phyloP scores from a whole-genome alignment of 257 asterid species.

The Penstemon eatonii region DNA sequence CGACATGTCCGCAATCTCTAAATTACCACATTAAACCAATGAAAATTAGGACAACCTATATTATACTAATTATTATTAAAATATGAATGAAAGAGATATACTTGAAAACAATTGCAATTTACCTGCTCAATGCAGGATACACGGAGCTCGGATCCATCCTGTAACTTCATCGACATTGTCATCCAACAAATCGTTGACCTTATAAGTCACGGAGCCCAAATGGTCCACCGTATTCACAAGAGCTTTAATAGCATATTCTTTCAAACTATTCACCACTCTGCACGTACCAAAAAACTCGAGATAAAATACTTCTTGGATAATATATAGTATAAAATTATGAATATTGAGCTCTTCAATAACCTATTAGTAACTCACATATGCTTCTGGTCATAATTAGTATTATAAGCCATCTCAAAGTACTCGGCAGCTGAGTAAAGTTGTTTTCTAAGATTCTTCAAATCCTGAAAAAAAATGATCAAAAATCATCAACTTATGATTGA shows the following conservation, averaged over 20 bases:
- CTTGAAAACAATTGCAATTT: constrained; percentile 14
- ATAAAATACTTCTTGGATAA: neutral
- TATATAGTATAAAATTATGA: neutral
- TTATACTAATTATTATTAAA: too few species aligned
- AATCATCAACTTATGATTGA: neutral
- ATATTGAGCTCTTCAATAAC: constrained; percentile 22
- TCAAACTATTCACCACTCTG: constrained; percentile 86
- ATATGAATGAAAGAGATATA: neutral
- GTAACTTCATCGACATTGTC: constrained; percentile 84
- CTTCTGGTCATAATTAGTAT: constrained; percentile 68
- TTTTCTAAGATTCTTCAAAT: constrained; percentile 87
- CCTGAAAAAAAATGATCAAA: constrained; percentile 46
- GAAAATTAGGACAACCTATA: neutral
- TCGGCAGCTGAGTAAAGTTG: constrained; percentile 97
- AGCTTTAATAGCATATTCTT: constrained; percentile 92
- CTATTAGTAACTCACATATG: constrained; percentile 59
- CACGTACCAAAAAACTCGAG: constrained; percentile 25
- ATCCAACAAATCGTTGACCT: constrained; percentile 74
- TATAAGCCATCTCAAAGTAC: constrained; percentile 79
- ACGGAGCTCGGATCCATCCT: constrained; percentile 78
- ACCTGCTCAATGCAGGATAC: constrained; percentile 94
- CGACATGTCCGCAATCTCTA: constrained; percentile 86
- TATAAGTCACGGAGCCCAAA: constrained; percentile 86
- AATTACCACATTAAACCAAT: constrained; percentile 26
- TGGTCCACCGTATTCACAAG: constrained; percentile 95